Evolutionary conservation across 139 green algal species (phyloP), one percentile per base, ranked within the genome.

Genomic region (Astrephomene gubernaculifera): DNA sequence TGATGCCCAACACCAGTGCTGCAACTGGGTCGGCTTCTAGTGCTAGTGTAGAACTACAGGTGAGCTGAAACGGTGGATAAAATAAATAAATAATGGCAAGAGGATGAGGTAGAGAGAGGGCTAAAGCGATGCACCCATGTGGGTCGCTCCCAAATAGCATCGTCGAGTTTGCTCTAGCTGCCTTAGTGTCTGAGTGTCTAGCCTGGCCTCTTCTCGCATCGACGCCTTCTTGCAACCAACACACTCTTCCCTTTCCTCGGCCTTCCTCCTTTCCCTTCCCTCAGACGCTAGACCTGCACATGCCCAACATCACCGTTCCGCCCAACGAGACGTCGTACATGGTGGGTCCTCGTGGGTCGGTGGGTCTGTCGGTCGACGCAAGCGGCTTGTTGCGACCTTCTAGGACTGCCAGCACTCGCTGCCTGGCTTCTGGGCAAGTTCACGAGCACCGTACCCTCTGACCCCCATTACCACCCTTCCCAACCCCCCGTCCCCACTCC

Each of bases 261-360:
- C 17, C 49, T 10, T 22, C 63, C n/a, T 21, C 63, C n/a, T 29
- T 49, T 49, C 12, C 12, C 65, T 49, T 9, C 36, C 19, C 12
- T 6, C 75, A 82, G 75, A 43, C 17, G 7, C 25, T 83, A 25
- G 76, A 83, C 1, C 29, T 83, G 6, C n/a, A 17, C 21, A 73
- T 73, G 41, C 61, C 76, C n/a, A 44, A 39, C n/a, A 64, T 49
- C 31, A 35, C 61, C 4, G 43, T 83, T 1, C 76, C 76, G 0
- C 10, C 60, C 0, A 19, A 22, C 2, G 12, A 41, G 17, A 83
- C 76, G 41, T 60, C 69, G 27, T 76, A 76, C 69, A 4, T 21
- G 65, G 65, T 71, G 65, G 17, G 49, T n/a, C n/a, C n/a, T n/a
- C n/a, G n/a, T n/a, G n/a, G n/a, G n/a, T n/a, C n/a, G n/a, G n/a